phyloP scores from a whole-genome alignment of 768 basidiomycete species.

The Phanerodontia chrysosporium region DNA sequence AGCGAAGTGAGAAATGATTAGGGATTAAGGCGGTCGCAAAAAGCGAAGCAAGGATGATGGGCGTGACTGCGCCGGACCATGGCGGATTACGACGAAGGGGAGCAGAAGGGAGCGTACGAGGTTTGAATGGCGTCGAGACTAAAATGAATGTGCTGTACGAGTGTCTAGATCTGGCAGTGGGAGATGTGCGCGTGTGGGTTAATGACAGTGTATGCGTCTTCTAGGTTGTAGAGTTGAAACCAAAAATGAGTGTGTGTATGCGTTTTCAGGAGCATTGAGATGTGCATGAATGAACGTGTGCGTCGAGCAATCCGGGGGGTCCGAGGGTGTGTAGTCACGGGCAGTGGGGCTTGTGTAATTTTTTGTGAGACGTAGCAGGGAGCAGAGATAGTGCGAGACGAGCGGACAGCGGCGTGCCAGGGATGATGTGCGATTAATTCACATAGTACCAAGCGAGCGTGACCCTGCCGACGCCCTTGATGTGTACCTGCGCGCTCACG shows the following conservation, averaged over 20 bases:
- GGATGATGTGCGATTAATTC: constrained; percentile 1
- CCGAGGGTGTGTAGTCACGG: background rate
- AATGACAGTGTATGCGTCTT: background rate
- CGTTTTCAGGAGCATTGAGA: background rate
- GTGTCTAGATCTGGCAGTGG: background rate
- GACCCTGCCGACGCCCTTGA: constrained; percentile 25
- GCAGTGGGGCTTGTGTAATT: background rate
- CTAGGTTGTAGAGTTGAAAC: background rate
- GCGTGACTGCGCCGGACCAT: background rate
- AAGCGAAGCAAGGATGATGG: background rate
- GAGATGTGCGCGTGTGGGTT: background rate
- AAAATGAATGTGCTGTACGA: background rate
- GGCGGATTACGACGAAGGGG: background rate
- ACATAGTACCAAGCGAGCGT: constrained; percentile 26
- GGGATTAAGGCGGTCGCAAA: background rate
- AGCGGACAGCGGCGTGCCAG: background rate
- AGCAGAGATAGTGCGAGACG: background rate
- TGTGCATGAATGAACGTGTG: background rate
- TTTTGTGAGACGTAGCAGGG: background rate
- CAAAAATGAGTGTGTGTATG: background rate
- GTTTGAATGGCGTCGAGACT: background rate
- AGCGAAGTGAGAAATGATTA: background rate
- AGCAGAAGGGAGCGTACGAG: background rate
- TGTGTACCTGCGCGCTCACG: constrained; percentile 22
- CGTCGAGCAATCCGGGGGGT: background rate